Percentiles rank a stretch among this genome's conserved stretches.
These are phyloP conservation scores for Cercophora samala DNA, from an alignment of 495 filamentous ascomycete genomes.

Conservation along the genomic window DNA sequence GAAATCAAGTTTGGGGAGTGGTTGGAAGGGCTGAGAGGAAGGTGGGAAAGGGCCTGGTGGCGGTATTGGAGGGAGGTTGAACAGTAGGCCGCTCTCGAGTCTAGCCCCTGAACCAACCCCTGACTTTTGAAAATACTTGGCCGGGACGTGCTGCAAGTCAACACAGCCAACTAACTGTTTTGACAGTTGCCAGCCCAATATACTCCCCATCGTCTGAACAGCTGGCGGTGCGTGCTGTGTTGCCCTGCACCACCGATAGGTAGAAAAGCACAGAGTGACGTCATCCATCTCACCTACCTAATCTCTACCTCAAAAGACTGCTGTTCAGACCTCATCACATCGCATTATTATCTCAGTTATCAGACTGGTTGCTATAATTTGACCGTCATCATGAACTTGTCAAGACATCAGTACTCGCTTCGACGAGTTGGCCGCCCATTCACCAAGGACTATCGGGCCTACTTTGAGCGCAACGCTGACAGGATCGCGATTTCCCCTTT, in stretches of 20 bases:
- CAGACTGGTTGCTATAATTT: no score
- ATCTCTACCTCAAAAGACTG: neutral
- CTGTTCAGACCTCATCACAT: neutral
- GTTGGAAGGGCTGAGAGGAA: neutral
- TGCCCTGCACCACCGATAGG: neutral
- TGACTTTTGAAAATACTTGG: no score
- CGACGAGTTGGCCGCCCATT: constrained; percentile 20
- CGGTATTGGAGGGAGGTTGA: constrained; percentile 11
- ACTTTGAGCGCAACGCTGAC: constrained; percentile 24
- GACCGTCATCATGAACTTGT: neutral
- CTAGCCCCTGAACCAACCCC: no score
- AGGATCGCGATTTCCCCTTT: constrained; percentile 27
- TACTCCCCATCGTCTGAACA: no score
- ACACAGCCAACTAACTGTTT: no score
- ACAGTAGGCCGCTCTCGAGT: neutral
- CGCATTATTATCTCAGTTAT: neutral
- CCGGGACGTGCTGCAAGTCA: no score
- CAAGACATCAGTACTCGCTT: constrained; percentile 16
- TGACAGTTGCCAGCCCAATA: no score
- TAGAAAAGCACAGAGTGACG: neutral
- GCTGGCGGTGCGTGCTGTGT: neutral
- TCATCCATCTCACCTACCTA: neutral
- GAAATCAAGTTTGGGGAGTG: neutral
- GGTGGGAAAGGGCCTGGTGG: constrained; percentile 7
- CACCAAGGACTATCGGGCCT: constrained; percentile 28